These are phyloP conservation scores for Choanephora cucurbitarum DNA, from an alignment of 371 early-diverging fungal genomes.

Conservation along the genomic window DNA sequence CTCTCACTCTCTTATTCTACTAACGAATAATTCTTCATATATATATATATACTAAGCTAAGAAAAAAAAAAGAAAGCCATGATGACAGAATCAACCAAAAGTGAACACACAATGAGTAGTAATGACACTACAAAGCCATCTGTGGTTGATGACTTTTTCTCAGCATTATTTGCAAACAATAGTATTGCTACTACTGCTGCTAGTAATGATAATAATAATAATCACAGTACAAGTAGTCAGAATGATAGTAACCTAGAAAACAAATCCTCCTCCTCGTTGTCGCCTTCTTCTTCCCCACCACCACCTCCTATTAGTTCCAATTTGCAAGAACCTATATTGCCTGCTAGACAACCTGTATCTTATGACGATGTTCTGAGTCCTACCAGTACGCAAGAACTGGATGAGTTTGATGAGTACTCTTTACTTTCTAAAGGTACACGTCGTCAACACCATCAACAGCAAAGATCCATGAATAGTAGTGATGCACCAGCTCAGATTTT, in stretches of 20 bases:
- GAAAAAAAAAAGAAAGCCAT: no score
- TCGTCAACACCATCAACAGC: constrained; percentile 5
- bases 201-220: no score
- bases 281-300: no score
- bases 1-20: no score
- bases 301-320: background rate
- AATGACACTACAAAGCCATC: constrained; percentile 17
- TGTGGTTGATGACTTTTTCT: constrained; percentile 52
- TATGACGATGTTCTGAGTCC: background rate
- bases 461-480: background rate
- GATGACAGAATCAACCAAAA: constrained; percentile 13
- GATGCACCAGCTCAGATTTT: constrained; percentile 16
- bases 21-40: no score
- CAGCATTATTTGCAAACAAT: constrained; percentile 58
- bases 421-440: constrained; percentile 21
- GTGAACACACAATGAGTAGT: constrained; percentile 5
- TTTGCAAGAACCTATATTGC: constrained; percentile 4
- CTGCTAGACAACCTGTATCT: background rate
- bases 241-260: constrained; percentile 68
- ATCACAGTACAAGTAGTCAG: no score
- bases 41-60: no score
- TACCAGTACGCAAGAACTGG: constrained; percentile 23
- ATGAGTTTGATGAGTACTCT: constrained; percentile 56
- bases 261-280: background rate
- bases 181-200: no score